Percentiles rank a stretch among this genome's conserved stretches.
These are phyloP conservation scores for Dothistroma pini DNA, from an alignment of 2,329 filamentous ascomycete genomes.

Conservation along the genomic window DNA sequence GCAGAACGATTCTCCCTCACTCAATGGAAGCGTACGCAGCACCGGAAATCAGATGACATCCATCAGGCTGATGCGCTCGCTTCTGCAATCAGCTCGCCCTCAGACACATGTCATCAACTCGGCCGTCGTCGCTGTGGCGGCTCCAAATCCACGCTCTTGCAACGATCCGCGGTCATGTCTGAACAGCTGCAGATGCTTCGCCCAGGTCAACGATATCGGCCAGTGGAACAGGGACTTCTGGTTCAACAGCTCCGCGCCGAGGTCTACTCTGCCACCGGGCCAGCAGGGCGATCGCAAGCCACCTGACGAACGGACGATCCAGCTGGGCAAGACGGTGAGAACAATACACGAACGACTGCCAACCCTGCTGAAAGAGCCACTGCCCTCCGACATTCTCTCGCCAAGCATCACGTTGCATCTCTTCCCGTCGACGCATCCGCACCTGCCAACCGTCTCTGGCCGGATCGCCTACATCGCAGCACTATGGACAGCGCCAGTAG, in stretches of 20 bases:
- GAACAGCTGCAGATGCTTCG: constrained; percentile 30
- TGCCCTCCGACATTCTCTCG: constrained; percentile 60
- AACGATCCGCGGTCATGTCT: constrained; percentile 24
- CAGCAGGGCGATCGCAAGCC: constrained; percentile 39
- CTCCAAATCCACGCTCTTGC: constrained; percentile 10
- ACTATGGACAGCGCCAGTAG: constrained; percentile 91
- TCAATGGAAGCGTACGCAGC: constrained; percentile 14
- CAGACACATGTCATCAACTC: not conserved
- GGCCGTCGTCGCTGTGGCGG: constrained; percentile 1
- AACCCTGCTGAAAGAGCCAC: constrained; percentile 56
- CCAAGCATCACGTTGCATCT: constrained; percentile 60
- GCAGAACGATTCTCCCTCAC: not conserved
- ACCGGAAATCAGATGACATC: constrained; percentile 30
- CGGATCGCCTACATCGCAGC: constrained; percentile 88
- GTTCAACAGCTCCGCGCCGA: constrained; percentile 43
- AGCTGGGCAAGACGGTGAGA: constrained; percentile 60
- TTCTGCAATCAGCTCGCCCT: constrained; percentile 36
- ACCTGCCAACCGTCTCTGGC: constrained; percentile 88
- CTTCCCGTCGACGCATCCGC: constrained; percentile 72
- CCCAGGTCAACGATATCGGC: constrained; percentile 31
- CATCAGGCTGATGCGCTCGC: constrained; percentile 46
- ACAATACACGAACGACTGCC: constrained; percentile 61
- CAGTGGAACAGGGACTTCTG: constrained; percentile 37
- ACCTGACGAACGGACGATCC: constrained; percentile 57
- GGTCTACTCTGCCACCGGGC: constrained; percentile 13